Evolutionary conservation across 2,329 filamentous ascomycete genomes (phyloP).

Genomic region (Ilyonectria destructans): DNA sequence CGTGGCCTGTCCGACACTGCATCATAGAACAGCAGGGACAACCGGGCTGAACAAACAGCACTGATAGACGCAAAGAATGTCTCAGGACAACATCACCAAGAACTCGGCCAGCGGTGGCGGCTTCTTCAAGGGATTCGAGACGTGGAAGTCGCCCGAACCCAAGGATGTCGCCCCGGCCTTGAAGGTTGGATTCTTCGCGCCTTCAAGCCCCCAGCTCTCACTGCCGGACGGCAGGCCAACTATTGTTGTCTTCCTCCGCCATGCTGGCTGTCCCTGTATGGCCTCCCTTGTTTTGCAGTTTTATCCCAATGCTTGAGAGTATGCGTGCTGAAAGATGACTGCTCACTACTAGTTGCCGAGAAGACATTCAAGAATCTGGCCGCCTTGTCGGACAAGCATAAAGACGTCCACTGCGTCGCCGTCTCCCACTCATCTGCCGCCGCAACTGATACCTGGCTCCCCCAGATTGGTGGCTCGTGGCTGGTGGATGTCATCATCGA

Average conservation of each 20-base stretch:
- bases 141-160: slow-evolving; percentile 58
- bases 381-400: slow-evolving; percentile 65
- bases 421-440: slow-evolving; percentile 72
- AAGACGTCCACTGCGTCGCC: slow-evolving; percentile 71
- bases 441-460: slow-evolving; percentile 72
- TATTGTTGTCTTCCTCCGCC: slow-evolving; percentile 78
- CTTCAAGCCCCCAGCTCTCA: slow-evolving; percentile 66
- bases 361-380: slow-evolving; percentile 74
- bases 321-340: slow-evolving; percentile 2
- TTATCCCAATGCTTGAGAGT: too few relatives aligned
- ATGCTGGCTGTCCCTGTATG: slow-evolving; percentile 83
- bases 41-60: background rate
- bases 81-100: slow-evolving; percentile 27
- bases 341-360: slow-evolving; percentile 71
- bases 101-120: slow-evolving; percentile 33
- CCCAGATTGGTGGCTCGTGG: slow-evolving; percentile 70
- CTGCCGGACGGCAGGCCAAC: slow-evolving; percentile 71
- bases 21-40: background rate
- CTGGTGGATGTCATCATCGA: slow-evolving; percentile 75
- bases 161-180: slow-evolving; percentile 66
- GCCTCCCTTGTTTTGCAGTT: background rate
- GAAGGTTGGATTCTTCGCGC: slow-evolving; percentile 70
- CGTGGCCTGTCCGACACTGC: background rate
- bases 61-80: slow-evolving; percentile 28
- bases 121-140: slow-evolving; percentile 58